Evolutionary conservation across 1,284 basidiomycete species (phyloP).

Genomic region (Ceratobasidium theobromae): DNA sequence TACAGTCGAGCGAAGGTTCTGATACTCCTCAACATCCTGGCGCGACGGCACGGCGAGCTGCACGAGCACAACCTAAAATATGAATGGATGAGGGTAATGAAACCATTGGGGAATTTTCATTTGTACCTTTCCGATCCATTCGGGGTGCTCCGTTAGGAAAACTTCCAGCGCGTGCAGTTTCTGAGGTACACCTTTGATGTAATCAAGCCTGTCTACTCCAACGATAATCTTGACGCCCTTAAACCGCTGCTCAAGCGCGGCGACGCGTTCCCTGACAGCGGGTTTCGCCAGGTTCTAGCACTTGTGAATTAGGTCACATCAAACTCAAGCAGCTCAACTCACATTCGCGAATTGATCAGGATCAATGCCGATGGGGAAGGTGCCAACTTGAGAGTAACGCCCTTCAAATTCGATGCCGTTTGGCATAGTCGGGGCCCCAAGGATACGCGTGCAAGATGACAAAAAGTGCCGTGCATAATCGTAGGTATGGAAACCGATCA

Average conservation of each 20-base stretch:
- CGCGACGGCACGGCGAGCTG: slow-evolving; percentile 97
- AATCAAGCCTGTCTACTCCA: slow-evolving; percentile 96
- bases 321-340: slow-evolving; percentile 36
- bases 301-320: slow-evolving; percentile 4
- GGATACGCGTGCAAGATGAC: slow-evolving; percentile 95
- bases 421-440: slow-evolving; percentile 95
- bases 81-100: background rate
- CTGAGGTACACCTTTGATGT: slow-evolving; percentile 99
- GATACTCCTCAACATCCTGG: slow-evolving; percentile 99
- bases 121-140: slow-evolving; percentile 93
- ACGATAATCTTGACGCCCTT: slow-evolving; percentile 96
- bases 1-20: slow-evolving; percentile 92
- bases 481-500: slow-evolving; percentile 99
- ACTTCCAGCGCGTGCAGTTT: slow-evolving; percentile 96
- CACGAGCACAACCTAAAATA: slow-evolving; percentile 81
- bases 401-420: slow-evolving; percentile 97
- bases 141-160: slow-evolving; percentile 95
- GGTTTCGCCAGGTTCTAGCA: slow-evolving; percentile 73
- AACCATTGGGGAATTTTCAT: slow-evolving; percentile 31
- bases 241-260: slow-evolving; percentile 84
- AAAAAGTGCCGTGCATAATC: slow-evolving; percentile 99
- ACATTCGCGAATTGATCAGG: slow-evolving; percentile 87
- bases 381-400: slow-evolving; percentile 93
- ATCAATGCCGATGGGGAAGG: slow-evolving; percentile 98
- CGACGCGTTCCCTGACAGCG: slow-evolving; percentile 76